A percentile compares a stretch with the other conserved stretches of the same genome.
Evolutionary conservation across 805 yeast genomes (phyloP).

Genomic region (Ogataea degrootiae): DNA sequence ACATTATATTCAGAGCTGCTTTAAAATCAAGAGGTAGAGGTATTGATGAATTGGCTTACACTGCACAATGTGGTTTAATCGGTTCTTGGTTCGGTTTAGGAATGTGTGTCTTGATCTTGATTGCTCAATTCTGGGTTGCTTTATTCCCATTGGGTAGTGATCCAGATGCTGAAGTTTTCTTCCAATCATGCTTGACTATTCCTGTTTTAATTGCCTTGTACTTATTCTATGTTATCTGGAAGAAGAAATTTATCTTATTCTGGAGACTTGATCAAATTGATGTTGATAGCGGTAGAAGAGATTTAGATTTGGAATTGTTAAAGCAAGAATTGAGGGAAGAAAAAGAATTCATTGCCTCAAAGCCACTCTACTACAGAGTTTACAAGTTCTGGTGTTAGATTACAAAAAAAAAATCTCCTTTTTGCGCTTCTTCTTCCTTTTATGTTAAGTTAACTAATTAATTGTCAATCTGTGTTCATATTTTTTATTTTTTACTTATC

Average conservation of each 20-base stretch:
- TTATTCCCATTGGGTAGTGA: conserved; percentile 57
- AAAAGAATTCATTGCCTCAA: conserved; percentile 41
- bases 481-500: too few relatives aligned
- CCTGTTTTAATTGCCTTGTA: conserved; percentile 57
- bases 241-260: conserved; percentile 40
- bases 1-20: conserved; percentile 67
- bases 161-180: conserved; percentile 56
- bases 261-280: conserved; percentile 48
- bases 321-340: conserved; percentile 57
- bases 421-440: too few relatives aligned
- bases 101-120: conserved; percentile 55
- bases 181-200: conserved; percentile 58
- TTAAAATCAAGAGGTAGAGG: conserved; percentile 60
- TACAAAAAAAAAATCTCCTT: too few relatives aligned
- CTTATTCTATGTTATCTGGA: conserved; percentile 30
- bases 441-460: too few relatives aligned
- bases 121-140: conserved; percentile 82
- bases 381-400: conserved; percentile 54
- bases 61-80: conserved; percentile 59
- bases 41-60: conserved; percentile 63
- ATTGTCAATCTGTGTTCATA: too few relatives aligned
- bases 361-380: conserved; percentile 43
- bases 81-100: conserved; percentile 63
- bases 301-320: conserved; percentile 50
- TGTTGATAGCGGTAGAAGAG: conserved; percentile 60